A percentile compares a stretch with the other conserved stretches of the same genome.
phyloP scores from a whole-genome alignment of 495 filamentous ascomycete species.

The Thermochaetoides thermophila region DNA sequence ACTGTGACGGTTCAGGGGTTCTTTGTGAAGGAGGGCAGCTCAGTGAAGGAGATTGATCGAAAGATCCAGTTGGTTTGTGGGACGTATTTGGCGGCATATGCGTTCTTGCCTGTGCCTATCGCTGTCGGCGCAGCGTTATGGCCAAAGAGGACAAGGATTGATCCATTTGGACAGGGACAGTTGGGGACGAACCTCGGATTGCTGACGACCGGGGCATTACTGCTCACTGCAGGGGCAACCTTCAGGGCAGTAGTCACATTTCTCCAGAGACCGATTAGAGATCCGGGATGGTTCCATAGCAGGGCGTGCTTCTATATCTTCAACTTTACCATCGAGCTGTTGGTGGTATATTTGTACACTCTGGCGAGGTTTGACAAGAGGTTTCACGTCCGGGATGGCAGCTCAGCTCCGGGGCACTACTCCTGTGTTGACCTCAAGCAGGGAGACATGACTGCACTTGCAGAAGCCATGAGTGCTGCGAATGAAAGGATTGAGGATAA shows the following conservation, averaged over 20 bases:
- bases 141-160: slow-evolving; percentile 35
- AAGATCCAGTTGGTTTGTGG: slow-evolving; percentile 51
- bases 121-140: slow-evolving; percentile 30
- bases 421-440: not conserved
- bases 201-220: slow-evolving; percentile 33
- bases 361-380: slow-evolving; percentile 52
- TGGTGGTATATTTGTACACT: slow-evolving; percentile 50
- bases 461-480: not conserved
- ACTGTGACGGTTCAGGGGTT: slow-evolving; percentile 46
- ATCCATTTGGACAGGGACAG: slow-evolving; percentile 57
- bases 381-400: slow-evolving; percentile 49
- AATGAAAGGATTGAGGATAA: slow-evolving; percentile 1
- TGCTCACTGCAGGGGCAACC: slow-evolving; percentile 53
- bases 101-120: slow-evolving; percentile 61
- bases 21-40: slow-evolving; percentile 45
- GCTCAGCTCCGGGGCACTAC: slow-evolving; percentile 23
- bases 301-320: slow-evolving; percentile 68
- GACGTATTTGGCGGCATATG: slow-evolving; percentile 53
- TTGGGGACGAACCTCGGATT: slow-evolving; percentile 48
- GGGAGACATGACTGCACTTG: not conserved
- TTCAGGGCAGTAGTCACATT: slow-evolving; percentile 50
- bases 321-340: slow-evolving; percentile 55
- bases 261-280: slow-evolving; percentile 31
- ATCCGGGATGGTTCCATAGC: slow-evolving; percentile 55
- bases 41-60: slow-evolving; percentile 35